Conservation (phyloP, 2,329 filamentous ascomycete genomes). For the Thelonectria rubi region DNA sequence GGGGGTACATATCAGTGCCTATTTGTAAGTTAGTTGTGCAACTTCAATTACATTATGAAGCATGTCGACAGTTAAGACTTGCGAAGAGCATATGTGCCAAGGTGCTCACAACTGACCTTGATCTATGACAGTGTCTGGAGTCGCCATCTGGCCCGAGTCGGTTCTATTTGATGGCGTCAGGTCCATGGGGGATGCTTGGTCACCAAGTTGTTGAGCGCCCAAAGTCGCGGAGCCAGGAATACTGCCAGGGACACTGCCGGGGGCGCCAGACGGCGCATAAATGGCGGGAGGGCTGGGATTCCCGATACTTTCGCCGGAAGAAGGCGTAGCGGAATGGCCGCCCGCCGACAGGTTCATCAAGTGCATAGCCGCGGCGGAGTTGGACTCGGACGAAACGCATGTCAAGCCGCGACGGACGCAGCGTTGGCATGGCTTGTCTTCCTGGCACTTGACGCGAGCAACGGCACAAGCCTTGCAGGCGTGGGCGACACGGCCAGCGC, state of each 20-base stretch:
- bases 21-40: constrained; percentile 8
- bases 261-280: constrained; percentile 18
- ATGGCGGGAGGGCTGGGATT: constrained; percentile 26
- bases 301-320: constrained; percentile 35
- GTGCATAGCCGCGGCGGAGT: constrained; percentile 54
- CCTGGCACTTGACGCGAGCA: constrained; percentile 64
- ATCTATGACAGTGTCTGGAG: constrained; percentile 35
- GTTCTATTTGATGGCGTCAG: constrained; percentile 26
- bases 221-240: constrained; percentile 21
- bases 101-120: constrained; percentile 18
- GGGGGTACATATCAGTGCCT: constrained; percentile 24
- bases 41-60: not conserved
- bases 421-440: constrained; percentile 62
- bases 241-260: constrained; percentile 10
- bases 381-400: constrained; percentile 53
- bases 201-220: constrained; percentile 20
- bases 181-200: constrained; percentile 31
- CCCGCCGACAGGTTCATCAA: constrained; percentile 54
- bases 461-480: constrained; percentile 62
- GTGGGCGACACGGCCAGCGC: constrained; percentile 60
- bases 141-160: constrained; percentile 31
- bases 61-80: too few species aligned
- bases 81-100: not conserved
- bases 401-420: constrained; percentile 57
- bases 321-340: constrained; percentile 41